phyloP scores from a whole-genome alignment of 2,329 filamentous ascomycete species.

The Sporothrix curviconia region DNA sequence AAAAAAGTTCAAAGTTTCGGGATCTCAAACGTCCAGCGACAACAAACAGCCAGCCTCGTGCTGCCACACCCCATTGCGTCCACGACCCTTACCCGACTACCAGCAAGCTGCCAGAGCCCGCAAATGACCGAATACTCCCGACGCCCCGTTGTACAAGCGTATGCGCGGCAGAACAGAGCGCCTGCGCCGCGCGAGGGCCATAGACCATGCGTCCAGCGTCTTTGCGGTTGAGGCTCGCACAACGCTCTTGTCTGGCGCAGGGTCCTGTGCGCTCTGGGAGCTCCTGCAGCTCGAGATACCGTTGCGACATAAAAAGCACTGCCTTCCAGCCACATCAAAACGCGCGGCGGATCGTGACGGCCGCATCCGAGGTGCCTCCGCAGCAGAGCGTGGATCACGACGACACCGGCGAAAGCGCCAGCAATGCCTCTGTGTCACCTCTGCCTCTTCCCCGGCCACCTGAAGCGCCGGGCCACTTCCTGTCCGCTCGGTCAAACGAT shows the following conservation, averaged over 20 bases:
- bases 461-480: constrained; percentile 15
- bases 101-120: not conserved
- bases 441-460: constrained; percentile 4
- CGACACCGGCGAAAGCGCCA: not conserved
- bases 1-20: not conserved
- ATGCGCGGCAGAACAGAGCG: not conserved
- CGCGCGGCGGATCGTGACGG: not conserved
- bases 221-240: constrained; percentile 11
- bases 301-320: not conserved
- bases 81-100: not conserved
- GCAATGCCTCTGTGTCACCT: not conserved
- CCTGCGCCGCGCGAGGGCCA: constrained; percentile 14
- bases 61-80: not conserved
- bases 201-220: constrained; percentile 20
- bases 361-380: not conserved
- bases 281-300: not conserved
- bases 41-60: not conserved
- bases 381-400: not conserved
- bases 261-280: not conserved
- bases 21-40: not conserved
- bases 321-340: not conserved
- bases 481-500: not conserved
- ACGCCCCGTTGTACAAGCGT: constrained; percentile 12
- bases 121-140: too few species aligned
- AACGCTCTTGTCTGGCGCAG: constrained; percentile 3